Conservation (phyloP, 108 stramenopile species). For the Ochromonas danica region DNA sequence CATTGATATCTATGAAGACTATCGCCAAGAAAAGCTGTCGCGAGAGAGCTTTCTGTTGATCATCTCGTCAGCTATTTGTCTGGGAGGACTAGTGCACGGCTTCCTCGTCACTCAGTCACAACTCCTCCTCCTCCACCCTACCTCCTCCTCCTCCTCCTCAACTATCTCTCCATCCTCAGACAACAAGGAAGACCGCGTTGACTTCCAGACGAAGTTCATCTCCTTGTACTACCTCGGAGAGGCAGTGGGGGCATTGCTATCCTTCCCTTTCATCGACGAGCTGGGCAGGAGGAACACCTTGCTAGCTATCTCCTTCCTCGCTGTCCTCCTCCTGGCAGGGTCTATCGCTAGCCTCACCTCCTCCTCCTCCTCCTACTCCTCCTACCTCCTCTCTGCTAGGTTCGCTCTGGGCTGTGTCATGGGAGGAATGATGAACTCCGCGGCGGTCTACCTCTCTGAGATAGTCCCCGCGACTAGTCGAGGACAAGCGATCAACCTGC, state of each 20-base stretch:
- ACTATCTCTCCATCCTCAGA: neutral
- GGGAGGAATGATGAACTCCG: neutral
- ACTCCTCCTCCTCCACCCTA: neutral
- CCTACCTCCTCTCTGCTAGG: neutral
- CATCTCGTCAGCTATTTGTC: neutral
- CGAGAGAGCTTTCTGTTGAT: neutral
- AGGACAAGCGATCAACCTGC: neutral
- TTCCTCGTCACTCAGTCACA: neutral
- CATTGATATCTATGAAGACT: no score
- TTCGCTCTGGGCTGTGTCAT: neutral
- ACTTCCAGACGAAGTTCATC: neutral
- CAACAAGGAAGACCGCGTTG: neutral
- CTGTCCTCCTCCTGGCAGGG: neutral
- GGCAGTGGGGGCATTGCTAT: neutral
- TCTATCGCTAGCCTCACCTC: neutral
- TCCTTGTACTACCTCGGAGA: constrained; percentile 4
- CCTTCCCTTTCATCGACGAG: neutral
- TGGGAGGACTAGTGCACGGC: neutral
- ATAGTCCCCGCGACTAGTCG: neutral
- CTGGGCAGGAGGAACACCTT: neutral
- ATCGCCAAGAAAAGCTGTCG: neutral
- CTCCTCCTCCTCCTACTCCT: neutral
- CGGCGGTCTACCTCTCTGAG: neutral
- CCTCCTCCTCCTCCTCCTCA: neutral
- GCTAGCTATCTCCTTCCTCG: neutral